Conservation (phyloP, 306 rosid species). For the Albizia julibrissin region DNA sequence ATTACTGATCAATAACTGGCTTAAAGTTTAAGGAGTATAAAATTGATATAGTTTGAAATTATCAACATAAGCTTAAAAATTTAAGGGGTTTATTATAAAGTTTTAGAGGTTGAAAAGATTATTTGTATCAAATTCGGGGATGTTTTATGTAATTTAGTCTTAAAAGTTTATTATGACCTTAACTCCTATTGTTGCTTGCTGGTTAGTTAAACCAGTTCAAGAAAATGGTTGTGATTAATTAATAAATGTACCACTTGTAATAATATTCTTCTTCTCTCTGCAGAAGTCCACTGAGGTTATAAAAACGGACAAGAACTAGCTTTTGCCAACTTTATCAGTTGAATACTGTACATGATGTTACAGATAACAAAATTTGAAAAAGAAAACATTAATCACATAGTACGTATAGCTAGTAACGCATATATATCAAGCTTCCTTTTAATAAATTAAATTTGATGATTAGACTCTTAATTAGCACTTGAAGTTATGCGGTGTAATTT, state of each 20-base stretch:
- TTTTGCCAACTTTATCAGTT: conserved; percentile 21
- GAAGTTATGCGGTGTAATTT: not conserved
- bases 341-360: conserved; percentile 9
- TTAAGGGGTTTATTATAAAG: no score
- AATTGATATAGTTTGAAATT: no score
- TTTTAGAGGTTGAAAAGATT: no score
- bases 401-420: no score
- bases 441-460: not conserved
- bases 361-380: not conserved
- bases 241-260: not conserved
- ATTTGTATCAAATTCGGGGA: no score
- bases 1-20: no score
- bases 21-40: no score
- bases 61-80: no score
- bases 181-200: conserved; percentile 7
- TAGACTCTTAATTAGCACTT: not conserved
- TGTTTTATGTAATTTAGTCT: no score
- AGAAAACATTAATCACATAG: not conserved
- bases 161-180: no score
- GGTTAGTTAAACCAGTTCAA: conserved; percentile 29
- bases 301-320: conserved; percentile 26
- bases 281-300: conserved; percentile 29
- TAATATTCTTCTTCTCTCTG: conserved; percentile 1
- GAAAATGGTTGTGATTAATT: conserved; percentile 14
- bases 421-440: not conserved